Percentiles rank a stretch among this genome's conserved stretches.
phyloP scores from a whole-genome alignment of 106 monocot genomes.

The Phalaenopsis aphrodite region DNA sequence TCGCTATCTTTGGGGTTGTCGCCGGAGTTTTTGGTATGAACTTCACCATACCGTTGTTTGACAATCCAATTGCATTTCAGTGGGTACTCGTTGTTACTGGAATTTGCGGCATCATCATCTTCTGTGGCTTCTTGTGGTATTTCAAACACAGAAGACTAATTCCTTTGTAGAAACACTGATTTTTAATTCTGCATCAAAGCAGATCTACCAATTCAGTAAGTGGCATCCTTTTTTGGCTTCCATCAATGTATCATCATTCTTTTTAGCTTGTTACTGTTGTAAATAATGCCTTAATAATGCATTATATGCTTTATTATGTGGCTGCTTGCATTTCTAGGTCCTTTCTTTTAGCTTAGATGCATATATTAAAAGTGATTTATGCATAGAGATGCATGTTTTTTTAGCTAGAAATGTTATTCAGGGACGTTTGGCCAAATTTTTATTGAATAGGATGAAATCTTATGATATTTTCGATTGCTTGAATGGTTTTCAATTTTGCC shows the following conservation, averaged over 20 bases:
- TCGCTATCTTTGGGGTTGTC: constrained; percentile 73
- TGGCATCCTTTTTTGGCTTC: background rate
- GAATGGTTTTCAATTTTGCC: too few species aligned
- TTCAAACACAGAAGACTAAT: constrained; percentile 78
- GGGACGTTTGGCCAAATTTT: too few species aligned
- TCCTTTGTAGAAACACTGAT: constrained; percentile 38
- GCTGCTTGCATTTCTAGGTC: background rate
- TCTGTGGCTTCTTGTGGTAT: constrained; percentile 70
- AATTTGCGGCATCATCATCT: constrained; percentile 49
- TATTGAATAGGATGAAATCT: too few species aligned
- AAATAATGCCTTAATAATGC: constrained; percentile 4
- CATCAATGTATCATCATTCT: constrained; percentile 5
- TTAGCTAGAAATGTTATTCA: too few species aligned
- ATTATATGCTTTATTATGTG: background rate
- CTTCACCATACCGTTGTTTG: constrained; percentile 60
- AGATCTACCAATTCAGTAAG: background rate
- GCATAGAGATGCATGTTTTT: too few species aligned
- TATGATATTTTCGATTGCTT: too few species aligned
- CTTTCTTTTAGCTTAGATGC: background rate
- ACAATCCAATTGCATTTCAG: constrained; percentile 47
- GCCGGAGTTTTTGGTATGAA: constrained; percentile 88
- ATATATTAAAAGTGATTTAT: background rate
- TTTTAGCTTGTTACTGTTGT: constrained; percentile 8
- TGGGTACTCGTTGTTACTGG: constrained; percentile 73
- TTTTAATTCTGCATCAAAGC: background rate